Conservation (phyloP, 2,329 filamentous ascomycete species). For the Raffaelea arxii region DNA sequence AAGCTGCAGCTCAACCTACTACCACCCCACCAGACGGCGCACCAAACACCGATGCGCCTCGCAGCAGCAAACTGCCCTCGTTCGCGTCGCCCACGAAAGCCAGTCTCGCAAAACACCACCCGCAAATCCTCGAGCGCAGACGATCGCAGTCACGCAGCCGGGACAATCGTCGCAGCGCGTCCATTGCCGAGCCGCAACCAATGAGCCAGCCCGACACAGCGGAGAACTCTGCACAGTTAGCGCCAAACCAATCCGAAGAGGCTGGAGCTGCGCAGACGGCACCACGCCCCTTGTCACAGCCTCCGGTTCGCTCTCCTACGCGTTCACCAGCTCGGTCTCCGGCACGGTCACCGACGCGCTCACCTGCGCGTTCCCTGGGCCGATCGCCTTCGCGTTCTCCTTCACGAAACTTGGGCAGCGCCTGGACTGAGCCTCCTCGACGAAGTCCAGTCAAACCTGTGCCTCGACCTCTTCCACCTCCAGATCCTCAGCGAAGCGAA, state of each 20-base stretch:
- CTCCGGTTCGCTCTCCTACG: conserved; percentile 1
- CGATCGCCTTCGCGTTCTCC: conserved; percentile 16
- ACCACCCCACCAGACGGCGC: conserved; percentile 24
- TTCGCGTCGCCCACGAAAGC: conserved; percentile 60
- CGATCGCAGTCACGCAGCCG: conserved; percentile 18
- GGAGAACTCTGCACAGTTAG: too few species aligned
- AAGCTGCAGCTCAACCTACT: conserved; percentile 20
- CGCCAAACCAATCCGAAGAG: too few species aligned
- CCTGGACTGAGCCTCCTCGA: conserved; percentile 24
- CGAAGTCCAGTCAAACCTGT: conserved; percentile 32
- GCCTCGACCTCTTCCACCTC: conserved; percentile 37
- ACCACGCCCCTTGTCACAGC: neutral
- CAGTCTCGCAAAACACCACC: conserved; percentile 52
- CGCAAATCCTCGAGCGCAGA: conserved; percentile 41
- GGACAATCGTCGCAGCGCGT: neutral
- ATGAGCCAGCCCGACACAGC: too few species aligned
- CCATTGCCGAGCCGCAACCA: conserved; percentile 8
- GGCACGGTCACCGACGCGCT: neutral
- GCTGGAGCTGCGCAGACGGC: too few species aligned
- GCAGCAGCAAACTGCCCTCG: conserved; percentile 34
- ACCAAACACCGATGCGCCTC: conserved; percentile 6
- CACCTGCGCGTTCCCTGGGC: neutral
- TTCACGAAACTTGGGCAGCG: conserved; percentile 19
- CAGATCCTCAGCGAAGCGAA: conserved; percentile 30
- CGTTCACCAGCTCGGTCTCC: conserved; percentile 6